These are phyloP conservation scores for Gastrolobium villosum DNA, from an alignment of 306 rosid species.

Conservation along the genomic window DNA sequence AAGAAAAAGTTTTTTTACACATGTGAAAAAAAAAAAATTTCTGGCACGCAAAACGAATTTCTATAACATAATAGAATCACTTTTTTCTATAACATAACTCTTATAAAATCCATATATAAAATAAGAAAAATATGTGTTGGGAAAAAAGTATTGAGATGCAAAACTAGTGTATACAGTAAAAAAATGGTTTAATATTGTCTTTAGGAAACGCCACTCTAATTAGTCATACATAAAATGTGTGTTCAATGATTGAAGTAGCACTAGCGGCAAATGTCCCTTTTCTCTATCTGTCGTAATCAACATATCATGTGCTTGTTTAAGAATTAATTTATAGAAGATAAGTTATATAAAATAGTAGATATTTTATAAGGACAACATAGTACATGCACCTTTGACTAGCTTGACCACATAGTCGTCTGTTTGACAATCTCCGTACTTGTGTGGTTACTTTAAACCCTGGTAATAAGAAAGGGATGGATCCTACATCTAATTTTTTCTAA, in stretches of 20 bases:
- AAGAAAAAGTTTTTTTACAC: too few relatives aligned
- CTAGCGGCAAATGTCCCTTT: neutral
- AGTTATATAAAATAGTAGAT: neutral
- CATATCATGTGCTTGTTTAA: neutral
- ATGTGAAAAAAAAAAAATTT: too few relatives aligned
- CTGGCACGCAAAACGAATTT: too few relatives aligned
- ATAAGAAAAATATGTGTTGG: too few relatives aligned
- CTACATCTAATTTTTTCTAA: too few relatives aligned
- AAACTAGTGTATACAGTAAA: too few relatives aligned
- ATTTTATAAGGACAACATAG: constrained; percentile 7
- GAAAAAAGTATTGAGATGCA: too few relatives aligned
- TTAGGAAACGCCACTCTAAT: neutral
- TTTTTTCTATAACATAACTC: too few relatives aligned
- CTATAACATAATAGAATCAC: too few relatives aligned
- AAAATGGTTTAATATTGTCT: neutral
- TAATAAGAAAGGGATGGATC: neutral
- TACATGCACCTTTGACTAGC: neutral
- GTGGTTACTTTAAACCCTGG: too few relatives aligned
- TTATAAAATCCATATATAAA: too few relatives aligned
- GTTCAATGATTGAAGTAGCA: neutral
- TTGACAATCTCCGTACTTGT: neutral
- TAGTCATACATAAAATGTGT: neutral
- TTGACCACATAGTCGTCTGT: neutral
- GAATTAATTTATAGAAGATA: neutral
- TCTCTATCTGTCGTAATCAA: neutral